A percentile compares a stretch with the other conserved stretches of the same genome.
These are phyloP conservation scores for Pichia sp. DNA, from an alignment of 1,139 yeast species.

Conservation along the genomic window DNA sequence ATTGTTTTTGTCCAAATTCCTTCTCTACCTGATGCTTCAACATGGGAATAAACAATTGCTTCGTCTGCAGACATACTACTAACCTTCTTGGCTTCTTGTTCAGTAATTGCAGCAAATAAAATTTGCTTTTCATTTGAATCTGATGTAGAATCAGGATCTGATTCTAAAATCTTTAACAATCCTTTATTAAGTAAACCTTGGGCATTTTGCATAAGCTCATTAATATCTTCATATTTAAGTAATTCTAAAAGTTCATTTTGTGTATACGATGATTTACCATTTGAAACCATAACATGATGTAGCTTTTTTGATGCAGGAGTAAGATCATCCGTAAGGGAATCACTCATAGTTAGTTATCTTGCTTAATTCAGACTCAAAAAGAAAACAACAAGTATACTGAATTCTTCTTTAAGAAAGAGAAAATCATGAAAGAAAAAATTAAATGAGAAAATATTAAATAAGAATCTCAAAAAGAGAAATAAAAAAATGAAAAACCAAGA, in stretches of 20 bases:
- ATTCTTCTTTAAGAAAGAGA: not conserved
- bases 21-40: conserved; percentile 89
- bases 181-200: conserved; percentile 64
- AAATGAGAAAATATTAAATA: not conserved
- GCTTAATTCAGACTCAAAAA: not conserved
- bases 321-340: conserved; percentile 4
- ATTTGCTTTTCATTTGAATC: conserved; percentile 42
- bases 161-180: conserved; percentile 54
- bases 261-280: conserved; percentile 42
- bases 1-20: conserved; percentile 96
- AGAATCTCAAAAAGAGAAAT: not conserved
- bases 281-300: conserved; percentile 53
- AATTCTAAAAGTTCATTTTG: conserved; percentile 55
- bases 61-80: conserved; percentile 80
- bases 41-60: conserved; percentile 82
- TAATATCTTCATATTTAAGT: conserved; percentile 24
- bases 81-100: conserved; percentile 63
- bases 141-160: conserved; percentile 51
- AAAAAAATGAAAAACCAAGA: not conserved
- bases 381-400: no score
- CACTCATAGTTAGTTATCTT: conserved; percentile 8
- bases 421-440: not conserved
- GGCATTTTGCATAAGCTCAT: conserved; percentile 50
- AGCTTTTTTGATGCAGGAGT: conserved; percentile 45
- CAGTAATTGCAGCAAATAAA: conserved; percentile 69